Evolutionary conservation across 1,284 basidiomycete genomes (phyloP).

Genomic region (Cutaneotrichosporon dermatis): DNA sequence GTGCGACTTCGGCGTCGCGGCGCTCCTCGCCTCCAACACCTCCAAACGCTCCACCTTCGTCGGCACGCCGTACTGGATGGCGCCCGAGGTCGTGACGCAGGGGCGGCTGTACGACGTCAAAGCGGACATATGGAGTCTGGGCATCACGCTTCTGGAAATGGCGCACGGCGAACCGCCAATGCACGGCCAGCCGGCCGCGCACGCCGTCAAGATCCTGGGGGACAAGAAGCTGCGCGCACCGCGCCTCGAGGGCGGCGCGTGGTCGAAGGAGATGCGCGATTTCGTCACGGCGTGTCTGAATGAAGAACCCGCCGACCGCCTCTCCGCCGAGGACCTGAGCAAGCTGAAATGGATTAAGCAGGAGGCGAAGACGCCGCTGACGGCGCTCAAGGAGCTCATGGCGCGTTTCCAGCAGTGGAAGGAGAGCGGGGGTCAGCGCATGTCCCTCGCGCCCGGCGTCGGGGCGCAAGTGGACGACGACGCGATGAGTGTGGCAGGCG

Average conservation of each 20-base stretch:
- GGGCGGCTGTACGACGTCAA: slow-evolving; percentile 88
- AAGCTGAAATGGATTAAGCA: slow-evolving; percentile 93
- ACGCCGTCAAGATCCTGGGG: slow-evolving; percentile 86
- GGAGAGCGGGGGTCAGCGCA: slow-evolving; percentile 71
- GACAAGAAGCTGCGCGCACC: slow-evolving; percentile 62
- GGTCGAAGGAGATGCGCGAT: slow-evolving; percentile 79
- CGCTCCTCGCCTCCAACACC: slow-evolving; percentile 75
- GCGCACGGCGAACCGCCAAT: slow-evolving; percentile 56
- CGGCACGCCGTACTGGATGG: slow-evolving; percentile 99
- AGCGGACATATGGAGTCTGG: slow-evolving; percentile 95
- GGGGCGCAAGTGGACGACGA: slow-evolving; percentile 46
- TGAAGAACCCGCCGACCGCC: slow-evolving; percentile 74
- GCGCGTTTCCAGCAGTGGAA: slow-evolving; percentile 70
- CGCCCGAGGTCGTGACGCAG: slow-evolving; percentile 88
- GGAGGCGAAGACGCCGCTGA: slow-evolving; percentile 63
- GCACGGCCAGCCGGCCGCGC: slow-evolving; percentile 79
- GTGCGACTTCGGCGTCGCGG: slow-evolving; percentile 95
- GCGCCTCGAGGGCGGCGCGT: slow-evolving; percentile 68
- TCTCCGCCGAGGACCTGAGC: slow-evolving; percentile 80
- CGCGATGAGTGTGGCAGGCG: slow-evolving; percentile 20
- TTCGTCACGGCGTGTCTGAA: slow-evolving; percentile 82
- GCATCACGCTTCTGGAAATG: slow-evolving; percentile 93
- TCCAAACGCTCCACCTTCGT: slow-evolving; percentile 92
- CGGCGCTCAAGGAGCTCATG: slow-evolving; percentile 78
- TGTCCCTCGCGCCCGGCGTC: slow-evolving; percentile 61